Conservation (phyloP, 176 grass and related monocot genomes). For the Eleusine coracana region DNA sequence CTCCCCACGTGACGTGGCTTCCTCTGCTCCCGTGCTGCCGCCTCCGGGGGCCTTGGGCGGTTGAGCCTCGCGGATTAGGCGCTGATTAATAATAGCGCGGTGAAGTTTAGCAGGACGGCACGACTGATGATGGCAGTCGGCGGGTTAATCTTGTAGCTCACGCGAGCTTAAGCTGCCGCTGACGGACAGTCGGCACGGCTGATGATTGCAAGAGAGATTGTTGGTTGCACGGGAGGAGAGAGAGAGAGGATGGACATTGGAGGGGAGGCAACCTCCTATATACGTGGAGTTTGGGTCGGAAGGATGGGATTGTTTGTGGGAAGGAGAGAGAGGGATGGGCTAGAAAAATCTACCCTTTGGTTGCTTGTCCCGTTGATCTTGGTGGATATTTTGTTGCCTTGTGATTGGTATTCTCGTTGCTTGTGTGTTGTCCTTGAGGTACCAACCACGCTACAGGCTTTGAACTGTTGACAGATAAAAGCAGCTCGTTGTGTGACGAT, state of each 20-base stretch:
- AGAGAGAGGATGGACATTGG: background rate
- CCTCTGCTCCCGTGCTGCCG: background rate
- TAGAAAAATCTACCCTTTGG: slow-evolving; percentile 32
- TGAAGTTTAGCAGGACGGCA: slow-evolving; percentile 13
- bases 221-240: background rate
- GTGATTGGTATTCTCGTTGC: background rate
- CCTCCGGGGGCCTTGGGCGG: background rate
- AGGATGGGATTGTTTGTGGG: slow-evolving; percentile 30
- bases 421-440: background rate
- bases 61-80: slow-evolving; percentile 6
- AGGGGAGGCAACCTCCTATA: slow-evolving; percentile 34
- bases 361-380: background rate
- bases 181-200: background rate
- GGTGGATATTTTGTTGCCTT: slow-evolving; percentile 17
- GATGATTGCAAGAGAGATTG: background rate
- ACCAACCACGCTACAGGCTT: background rate
- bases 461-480: background rate
- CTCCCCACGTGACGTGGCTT: background rate
- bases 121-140: background rate
- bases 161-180: background rate
- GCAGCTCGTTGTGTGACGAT: background rate
- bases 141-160: background rate
- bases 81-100: slow-evolving; percentile 16
- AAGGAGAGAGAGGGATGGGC: background rate
- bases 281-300: slow-evolving; percentile 28